Evolutionary conservation across 2,329 filamentous ascomycete species (phyloP), one percentile per base, ranked within the genome.

Genomic region (Trichoderma harzianum): DNA sequence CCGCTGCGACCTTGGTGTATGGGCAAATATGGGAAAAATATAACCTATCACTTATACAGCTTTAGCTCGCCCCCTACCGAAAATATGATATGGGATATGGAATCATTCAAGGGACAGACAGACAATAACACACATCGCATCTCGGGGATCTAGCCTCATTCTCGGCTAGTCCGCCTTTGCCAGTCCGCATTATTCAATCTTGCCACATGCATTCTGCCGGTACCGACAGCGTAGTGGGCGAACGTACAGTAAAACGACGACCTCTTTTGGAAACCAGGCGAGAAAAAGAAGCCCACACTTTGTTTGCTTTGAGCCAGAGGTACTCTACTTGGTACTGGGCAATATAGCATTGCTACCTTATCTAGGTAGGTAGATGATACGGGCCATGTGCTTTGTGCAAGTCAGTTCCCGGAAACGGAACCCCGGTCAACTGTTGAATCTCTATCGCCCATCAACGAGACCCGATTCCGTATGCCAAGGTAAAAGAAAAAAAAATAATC

Each of bases 41-140:
- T 64, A 64, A 64, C 62, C 43, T 32, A 51, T 64, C 62, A 64
- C 62, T 64, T 66, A 53, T 21, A 66, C 47, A 66, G 63, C 30
- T 30, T 53, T 21, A 21, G 47, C 21, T 21, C 21, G 21, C 47
- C 39, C 36, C 47, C 47, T 53, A 14, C 47, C 2, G n/a, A 24
- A 24, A 24, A 53, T 24, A 53, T 14, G n/a, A 53, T 21, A 53
- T 24, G 47, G 47, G 11, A 53, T 53, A 53, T 53, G 21, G n/a
- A 53, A 24, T 24, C 39, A 43, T 43, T 39, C 47, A 7, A 53
- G 47, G 21, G n/a, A 53, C 47, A 53, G 47, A 21, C 47, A 53
- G 43, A 21, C n/a, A 53, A 12, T 6, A n/a, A 47, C 10, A 24
- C 47, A 5, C 55, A 30, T 32, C 14, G 12, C 30, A n/a, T 30